Base-by-base conservation (phyloP, 805 yeast species). In the Metschnikowia continentalis region DNA sequence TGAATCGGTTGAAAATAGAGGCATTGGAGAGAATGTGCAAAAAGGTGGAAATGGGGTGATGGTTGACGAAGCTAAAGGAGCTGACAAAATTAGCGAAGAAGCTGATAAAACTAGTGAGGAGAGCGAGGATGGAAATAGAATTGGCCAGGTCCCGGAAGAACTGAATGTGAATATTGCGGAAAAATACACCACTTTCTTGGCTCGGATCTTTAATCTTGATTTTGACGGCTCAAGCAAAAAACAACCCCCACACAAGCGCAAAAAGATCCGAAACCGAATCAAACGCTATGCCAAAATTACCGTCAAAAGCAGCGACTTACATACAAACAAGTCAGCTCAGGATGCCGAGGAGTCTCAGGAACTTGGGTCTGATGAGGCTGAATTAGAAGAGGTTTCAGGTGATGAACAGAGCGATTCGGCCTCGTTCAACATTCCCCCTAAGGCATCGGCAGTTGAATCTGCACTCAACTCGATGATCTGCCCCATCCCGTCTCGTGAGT, bases 351-450 rank as follows among this genome's bases (percentile, higher is more conserved):
- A 20, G 4, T 14, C 37, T 20, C 50, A 35, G 11, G 49, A 47
- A 13, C 19, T 32, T 32, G 15, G 35, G 6, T 10, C 35, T 11
- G 35, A 26, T 15, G 49, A 40, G 14, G 32, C 20, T 26, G 48
- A 50, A 30, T 14, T 23, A 32, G 47, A 32, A 17, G 30, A 33
- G 32, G 39, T 22, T 19, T 33, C 36, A 5, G 47, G 40, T 13
- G 49, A 51, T 13, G 52, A 46, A 10, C 47, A 42, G 8, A 43
- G 40, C 5, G 50, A 49, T 13, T 40, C 47, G 11, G 45, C 41
- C n/a, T 43, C 49, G n/a, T 62, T 79, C 35, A 59, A 65, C 11
- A 75, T 82, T 6, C 79, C 78, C 1, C 77, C 77, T 2, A 69
- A 70, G 54, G 77, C 79, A 1, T 69, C 75, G 2, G 69, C 74